Evolutionary conservation across 2,329 filamentous ascomycete genomes (phyloP).

Genomic region (Paecilomyces sp.): DNA sequence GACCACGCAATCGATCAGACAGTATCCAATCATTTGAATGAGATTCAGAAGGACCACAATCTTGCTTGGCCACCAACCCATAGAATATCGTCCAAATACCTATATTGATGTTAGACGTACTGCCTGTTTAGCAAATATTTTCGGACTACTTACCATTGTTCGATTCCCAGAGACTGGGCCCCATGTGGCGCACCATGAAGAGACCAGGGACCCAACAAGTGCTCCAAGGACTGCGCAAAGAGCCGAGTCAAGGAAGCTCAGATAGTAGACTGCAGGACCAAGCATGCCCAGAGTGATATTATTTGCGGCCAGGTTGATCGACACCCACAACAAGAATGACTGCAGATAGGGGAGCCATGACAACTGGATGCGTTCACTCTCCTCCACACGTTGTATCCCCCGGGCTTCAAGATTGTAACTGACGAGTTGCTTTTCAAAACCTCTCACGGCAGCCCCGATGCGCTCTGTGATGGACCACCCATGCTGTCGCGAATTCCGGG

Average conservation of each 20-base stretch:
- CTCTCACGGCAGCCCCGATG: conserved; percentile 21
- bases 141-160: conserved; percentile 43
- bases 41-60: conserved; percentile 57
- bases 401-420: conserved; percentile 48
- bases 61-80: conserved; percentile 61
- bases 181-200: conserved; percentile 56
- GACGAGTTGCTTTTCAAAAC: conserved; percentile 34
- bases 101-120: conserved; percentile 8
- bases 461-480: conserved; percentile 15
- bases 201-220: conserved; percentile 47
- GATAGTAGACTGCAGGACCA: conserved; percentile 50
- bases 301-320: conserved; percentile 56
- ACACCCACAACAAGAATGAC: conserved; percentile 54
- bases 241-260: conserved; percentile 52
- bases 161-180: conserved; percentile 55
- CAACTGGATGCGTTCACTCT: conserved; percentile 48
- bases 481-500: neutral
- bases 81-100: conserved; percentile 54
- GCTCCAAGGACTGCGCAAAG: conserved; percentile 53
- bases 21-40: conserved; percentile 56
- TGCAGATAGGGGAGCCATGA: conserved; percentile 49
- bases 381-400: conserved; percentile 53
- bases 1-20: conserved; percentile 58
- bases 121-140: too few species aligned
- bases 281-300: conserved; percentile 60